These are phyloP conservation scores for Phytophthora litchii DNA, from an alignment of 352 stramenopile genomes.

Conservation along the genomic window DNA sequence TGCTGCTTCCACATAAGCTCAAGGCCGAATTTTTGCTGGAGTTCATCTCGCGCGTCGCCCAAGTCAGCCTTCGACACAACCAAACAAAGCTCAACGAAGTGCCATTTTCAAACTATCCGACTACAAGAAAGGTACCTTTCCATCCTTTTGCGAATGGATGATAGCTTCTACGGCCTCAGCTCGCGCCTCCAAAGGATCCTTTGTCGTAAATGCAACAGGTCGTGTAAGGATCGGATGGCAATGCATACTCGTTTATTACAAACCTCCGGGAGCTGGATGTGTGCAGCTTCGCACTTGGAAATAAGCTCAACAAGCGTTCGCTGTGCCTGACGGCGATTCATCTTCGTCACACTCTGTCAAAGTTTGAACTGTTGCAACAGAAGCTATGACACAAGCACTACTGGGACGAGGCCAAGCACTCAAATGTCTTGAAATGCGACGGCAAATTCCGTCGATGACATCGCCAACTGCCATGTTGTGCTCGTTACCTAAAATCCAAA, in stretches of 20 bases:
- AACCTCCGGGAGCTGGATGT: conserved; percentile 64
- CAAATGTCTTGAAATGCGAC: background rate
- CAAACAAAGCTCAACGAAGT: background rate
- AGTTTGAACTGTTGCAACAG: background rate
- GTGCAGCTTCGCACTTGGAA: conserved; percentile 57
- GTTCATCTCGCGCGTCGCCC: conserved; percentile 57
- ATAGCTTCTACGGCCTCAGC: conserved; percentile 46
- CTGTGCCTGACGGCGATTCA: conserved; percentile 75
- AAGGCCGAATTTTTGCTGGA: conserved; percentile 60
- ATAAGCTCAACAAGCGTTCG: conserved; percentile 64
- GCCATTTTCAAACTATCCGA: background rate
- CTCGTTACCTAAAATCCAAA: background rate
- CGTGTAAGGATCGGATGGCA: background rate
- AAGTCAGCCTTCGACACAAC: conserved; percentile 35
- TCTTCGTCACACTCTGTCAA: conserved; percentile 14
- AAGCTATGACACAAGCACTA: background rate
- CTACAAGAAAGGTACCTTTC: conserved; percentile 34
- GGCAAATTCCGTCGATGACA: background rate
- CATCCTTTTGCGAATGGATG: conserved; percentile 43
- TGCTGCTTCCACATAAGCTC: conserved; percentile 62
- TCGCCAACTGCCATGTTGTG: background rate
- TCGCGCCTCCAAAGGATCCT: conserved; percentile 50
- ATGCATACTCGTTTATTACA: conserved; percentile 1
- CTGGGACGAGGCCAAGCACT: conserved; percentile 19
- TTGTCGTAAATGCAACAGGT: background rate